A percentile compares a stretch with the other conserved stretches of the same genome.
Conservation (phyloP, 208 protist species). For the Crithidia brevicula region DNA sequence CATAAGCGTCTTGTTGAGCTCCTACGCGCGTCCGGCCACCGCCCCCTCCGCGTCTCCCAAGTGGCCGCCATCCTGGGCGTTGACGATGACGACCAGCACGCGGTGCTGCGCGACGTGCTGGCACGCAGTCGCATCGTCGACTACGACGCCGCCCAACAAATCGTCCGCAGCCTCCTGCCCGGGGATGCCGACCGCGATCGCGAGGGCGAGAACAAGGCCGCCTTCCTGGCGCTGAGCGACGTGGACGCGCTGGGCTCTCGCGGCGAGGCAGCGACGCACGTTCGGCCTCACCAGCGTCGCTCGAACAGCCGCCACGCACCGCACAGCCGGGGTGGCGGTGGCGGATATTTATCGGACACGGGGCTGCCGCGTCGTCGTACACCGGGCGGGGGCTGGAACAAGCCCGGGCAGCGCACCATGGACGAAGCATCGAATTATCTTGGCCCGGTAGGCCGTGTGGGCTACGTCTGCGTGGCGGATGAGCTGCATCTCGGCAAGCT, state of each 20-base stretch:
- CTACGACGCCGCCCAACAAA: slow-evolving; percentile 29
- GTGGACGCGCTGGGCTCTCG: not conserved
- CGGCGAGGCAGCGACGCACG: not conserved
- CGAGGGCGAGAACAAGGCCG: slow-evolving; percentile 24
- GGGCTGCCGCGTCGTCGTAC: slow-evolving; percentile 14
- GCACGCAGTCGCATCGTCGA: slow-evolving; percentile 18
- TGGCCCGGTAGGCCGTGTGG: slow-evolving; percentile 51
- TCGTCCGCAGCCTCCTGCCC: slow-evolving; percentile 13
- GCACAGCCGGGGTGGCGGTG: slow-evolving; percentile 5
- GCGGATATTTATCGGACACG: slow-evolving; percentile 32
- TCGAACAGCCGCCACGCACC: slow-evolving; percentile 29
- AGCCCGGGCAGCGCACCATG: slow-evolving; percentile 27
- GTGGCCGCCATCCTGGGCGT: slow-evolving; percentile 53
- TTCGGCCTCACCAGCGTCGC: slow-evolving; percentile 16
- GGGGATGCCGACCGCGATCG: not conserved
- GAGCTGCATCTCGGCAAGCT: slow-evolving; percentile 71
- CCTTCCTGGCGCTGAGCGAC: slow-evolving; percentile 27
- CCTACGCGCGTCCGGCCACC: slow-evolving; percentile 33
- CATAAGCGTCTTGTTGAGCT: slow-evolving; percentile 48
- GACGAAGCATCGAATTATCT: slow-evolving; percentile 23
- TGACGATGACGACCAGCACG: slow-evolving; percentile 21
- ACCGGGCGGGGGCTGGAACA: slow-evolving; percentile 33
- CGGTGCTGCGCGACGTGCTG: slow-evolving; percentile 20
- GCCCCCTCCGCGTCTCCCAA: slow-evolving; percentile 44
- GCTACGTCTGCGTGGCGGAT: slow-evolving; percentile 79